phyloP scores from a whole-genome alignment of 2,329 filamentous ascomycete species.

The Paecilomyces niveus region DNA sequence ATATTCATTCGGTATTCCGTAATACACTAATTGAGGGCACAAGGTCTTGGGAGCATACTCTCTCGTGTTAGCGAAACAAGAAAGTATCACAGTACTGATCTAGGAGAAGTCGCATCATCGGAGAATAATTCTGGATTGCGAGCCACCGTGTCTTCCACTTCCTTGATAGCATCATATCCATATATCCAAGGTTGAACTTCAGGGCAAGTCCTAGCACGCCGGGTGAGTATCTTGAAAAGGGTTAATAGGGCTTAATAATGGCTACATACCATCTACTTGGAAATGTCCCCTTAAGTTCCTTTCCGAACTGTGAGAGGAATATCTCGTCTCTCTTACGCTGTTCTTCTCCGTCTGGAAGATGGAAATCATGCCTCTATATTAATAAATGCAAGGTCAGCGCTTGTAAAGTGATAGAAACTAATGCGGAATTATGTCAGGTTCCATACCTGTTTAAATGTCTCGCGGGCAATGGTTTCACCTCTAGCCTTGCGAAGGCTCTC shows the following conservation, averaged over 20 bases:
- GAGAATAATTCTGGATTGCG: constrained; percentile 15
- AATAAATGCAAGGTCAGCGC: background rate
- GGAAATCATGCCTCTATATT: constrained; percentile 40
- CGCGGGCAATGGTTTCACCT: constrained; percentile 48
- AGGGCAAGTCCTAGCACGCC: constrained; percentile 46
- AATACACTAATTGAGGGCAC: too few species aligned
- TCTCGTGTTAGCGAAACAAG: background rate
- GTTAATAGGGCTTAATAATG: background rate
- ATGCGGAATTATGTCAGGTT: too few species aligned
- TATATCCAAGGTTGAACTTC: constrained; percentile 58
- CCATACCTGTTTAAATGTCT: constrained; percentile 49
- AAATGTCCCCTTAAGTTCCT: constrained; percentile 47
- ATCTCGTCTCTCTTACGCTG: constrained; percentile 52
- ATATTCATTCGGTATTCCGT: too few species aligned
- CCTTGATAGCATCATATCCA: constrained; percentile 55
- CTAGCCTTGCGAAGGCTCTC: constrained; percentile 39
- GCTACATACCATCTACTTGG: constrained; percentile 29
- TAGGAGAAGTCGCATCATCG: background rate
- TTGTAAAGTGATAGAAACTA: too few species aligned
- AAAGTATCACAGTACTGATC: background rate
- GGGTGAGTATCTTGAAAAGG: background rate
- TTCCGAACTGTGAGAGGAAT: constrained; percentile 51
- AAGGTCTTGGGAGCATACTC: too few species aligned
- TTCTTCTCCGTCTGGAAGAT: constrained; percentile 49
- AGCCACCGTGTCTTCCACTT: constrained; percentile 40